phyloP scores from a whole-genome alignment of 805 yeast species.

The Torulaspora franciscae region DNA sequence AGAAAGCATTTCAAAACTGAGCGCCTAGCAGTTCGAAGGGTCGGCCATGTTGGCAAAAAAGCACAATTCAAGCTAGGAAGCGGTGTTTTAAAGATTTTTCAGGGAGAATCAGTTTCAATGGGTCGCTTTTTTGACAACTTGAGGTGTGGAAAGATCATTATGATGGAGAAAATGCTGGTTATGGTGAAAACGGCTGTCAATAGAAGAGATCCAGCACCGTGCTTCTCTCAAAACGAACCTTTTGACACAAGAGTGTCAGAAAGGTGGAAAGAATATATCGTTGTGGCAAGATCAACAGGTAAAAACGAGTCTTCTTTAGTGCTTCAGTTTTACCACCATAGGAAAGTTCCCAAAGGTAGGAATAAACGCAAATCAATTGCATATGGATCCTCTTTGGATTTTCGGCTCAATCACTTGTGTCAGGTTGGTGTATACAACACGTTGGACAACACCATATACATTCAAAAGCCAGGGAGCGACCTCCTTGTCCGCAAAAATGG shows the following conservation, averaged over 20 bases:
- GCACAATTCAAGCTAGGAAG: not conserved
- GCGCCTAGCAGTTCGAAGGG: not conserved
- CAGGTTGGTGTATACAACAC: slow-evolving; percentile 54
- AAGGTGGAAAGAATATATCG: slow-evolving; percentile 75
- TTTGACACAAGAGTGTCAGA: slow-evolving; percentile 55
- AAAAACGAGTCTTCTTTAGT: slow-evolving; percentile 47
- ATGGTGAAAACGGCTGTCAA: slow-evolving; percentile 43
- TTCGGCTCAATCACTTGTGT: slow-evolving; percentile 31
- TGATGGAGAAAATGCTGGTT: slow-evolving; percentile 65
- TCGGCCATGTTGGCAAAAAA: not conserved
- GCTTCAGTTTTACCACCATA: slow-evolving; percentile 54
- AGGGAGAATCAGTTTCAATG: not conserved
- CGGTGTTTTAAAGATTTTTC: slow-evolving; percentile 1
- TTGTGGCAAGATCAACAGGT: slow-evolving; percentile 64
- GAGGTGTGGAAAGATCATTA: slow-evolving; percentile 55
- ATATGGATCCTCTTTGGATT: slow-evolving; percentile 28
- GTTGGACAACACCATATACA: slow-evolving; percentile 60
- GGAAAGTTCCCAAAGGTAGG: not conserved
- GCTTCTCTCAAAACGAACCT: slow-evolving; percentile 47
- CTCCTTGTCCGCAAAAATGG: slow-evolving; percentile 7
- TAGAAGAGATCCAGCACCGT: slow-evolving; percentile 29
- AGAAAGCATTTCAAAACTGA: not conserved
- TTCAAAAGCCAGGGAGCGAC: slow-evolving; percentile 24
- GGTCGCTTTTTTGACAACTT: slow-evolving; percentile 3
- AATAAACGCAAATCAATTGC: slow-evolving; percentile 7